Evolutionary conservation across 164 flowering plant genomes (phyloP).

Genomic region (Liquidambar formosana): DNA sequence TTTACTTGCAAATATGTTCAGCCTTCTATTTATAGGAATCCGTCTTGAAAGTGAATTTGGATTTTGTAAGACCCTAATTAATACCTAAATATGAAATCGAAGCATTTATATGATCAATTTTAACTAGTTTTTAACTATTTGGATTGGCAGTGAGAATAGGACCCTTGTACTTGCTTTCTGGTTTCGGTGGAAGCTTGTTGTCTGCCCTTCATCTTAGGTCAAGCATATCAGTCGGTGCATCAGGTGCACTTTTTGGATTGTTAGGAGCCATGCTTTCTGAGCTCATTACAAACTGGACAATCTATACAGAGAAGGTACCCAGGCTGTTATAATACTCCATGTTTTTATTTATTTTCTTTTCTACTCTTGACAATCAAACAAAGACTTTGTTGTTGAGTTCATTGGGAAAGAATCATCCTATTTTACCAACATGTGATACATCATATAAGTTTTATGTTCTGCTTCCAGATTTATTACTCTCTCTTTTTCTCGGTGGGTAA

Average conservation of each 20-base stretch:
- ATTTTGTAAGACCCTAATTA: slow-evolving; percentile 60
- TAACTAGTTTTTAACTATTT: slow-evolving; percentile 1
- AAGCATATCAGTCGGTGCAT: slow-evolving; percentile 66
- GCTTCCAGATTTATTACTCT: no score
- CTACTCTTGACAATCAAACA: no score
- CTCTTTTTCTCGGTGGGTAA: no score
- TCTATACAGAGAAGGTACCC: slow-evolving; percentile 58
- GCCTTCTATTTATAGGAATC: slow-evolving; percentile 66
- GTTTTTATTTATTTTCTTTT: neutral
- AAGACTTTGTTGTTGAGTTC: no score
- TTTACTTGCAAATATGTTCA: slow-evolving; percentile 69
- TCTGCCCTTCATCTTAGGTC: slow-evolving; percentile 34
- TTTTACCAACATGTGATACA: no score
- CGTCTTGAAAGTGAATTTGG: slow-evolving; percentile 88
- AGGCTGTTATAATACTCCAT: neutral
- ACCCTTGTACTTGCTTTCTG: slow-evolving; percentile 52
- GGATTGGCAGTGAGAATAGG: slow-evolving; percentile 56
- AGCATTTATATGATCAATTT: neutral
- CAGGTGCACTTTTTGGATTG: slow-evolving; percentile 71
- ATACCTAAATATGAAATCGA: neutral
- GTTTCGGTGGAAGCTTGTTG: slow-evolving; percentile 68
- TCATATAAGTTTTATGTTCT: no score
- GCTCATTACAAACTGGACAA: slow-evolving; percentile 67
- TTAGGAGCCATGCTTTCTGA: slow-evolving; percentile 81
- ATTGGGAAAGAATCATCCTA: no score